Base-by-base conservation (phyloP, 441 rosid species). In the Bruguiera hainesii region DNA sequence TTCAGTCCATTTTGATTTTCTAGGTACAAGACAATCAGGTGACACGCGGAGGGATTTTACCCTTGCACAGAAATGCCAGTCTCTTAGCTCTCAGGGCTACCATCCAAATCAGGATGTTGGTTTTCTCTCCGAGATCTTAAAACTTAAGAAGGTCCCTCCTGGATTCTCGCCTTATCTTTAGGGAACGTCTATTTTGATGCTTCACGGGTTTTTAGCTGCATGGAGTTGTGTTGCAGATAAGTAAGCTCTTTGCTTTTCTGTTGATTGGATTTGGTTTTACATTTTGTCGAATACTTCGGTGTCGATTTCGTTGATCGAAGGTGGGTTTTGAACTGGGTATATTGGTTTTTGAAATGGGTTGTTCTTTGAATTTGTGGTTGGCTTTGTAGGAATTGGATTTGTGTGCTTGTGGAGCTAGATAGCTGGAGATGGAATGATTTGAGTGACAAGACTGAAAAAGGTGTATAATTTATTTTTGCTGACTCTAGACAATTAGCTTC, bases 181-280 rank as follows among this genome's bases (percentile, higher is more conserved):
- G 80, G 78, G 53, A 21, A 9, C 16, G 56, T 35, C 26, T 48
- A 65, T 50, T 46, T 33, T 33, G 42, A 20, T 48, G 56, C 68
- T 61, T 21, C 42, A 5, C 21, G 55, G 62, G 61, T 37, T 4
- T 60, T 56, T 55, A 1, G 51, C 63, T 69, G 10, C 39, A 21
- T 51, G 75, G 73, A 28, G 56, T 62, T 68, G 28, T 62, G 64
- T 33, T 49, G 57, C 75, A 64, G 80, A 82, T 77, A 77, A 77
- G 81, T 82, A 60, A 42, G 53, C 16, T 61, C 64, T 42, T 42
- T 50, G 53, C 56, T 48, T 64, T 67, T 42, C 33, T 58, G n/a
- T 50, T 49, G 7, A 16, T 50, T 48, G 63, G 25, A 16, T 15
- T 60, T 52, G 60, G 37, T 37, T 16, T 37, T 42, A 28, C 23